Base-by-base conservation (phyloP, 192 early-diverging fungal species). In the Rhizophagus clarus region DNA sequence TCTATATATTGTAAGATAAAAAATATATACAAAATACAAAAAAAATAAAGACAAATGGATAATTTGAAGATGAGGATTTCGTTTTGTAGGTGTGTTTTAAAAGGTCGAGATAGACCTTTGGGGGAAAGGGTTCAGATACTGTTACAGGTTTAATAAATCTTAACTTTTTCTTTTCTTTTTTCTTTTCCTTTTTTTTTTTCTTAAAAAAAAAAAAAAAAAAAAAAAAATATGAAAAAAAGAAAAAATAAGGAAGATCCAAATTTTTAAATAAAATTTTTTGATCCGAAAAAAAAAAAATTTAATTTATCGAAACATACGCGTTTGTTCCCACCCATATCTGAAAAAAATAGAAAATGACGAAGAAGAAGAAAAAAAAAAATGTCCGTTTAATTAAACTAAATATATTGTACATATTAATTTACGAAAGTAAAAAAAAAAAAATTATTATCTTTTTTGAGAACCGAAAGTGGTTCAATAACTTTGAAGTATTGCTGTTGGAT, bases 301-400 rank as follows among this genome's bases (percentile, higher is more conserved):
- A n/a, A 37, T 7, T 56, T 42, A 22, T 34, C 22, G 68, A 70
- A n/a, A 70, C 68, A 70, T 70, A 70, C 68, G 68, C 68, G 68
- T 70, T 70, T 70, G 68, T 70, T 70, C 68, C 68, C 68, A 70
- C 68, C 68, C 68, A 70, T 42, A 70, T 70, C 15, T n/a, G 22
- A 22, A 70, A 70, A 37, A 7, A 28, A 63, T 29, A n/a, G 26
- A 28, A 28, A 10, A 28, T 20, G 10, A 26, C 20, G 62, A 12
- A 26, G 6, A 34, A 34, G 2, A 2, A 34, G 6, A 34, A 2
- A 2, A 34, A 34, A 34, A 2, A 42, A 10, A 42, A 42, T 42
- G 42, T 45, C 42, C 42, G 42, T 45, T 45, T 45, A 45, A 45
- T 45, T 45, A 45, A 45, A 45, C 42, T 45, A 45, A 45, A 45